Evolutionary conservation across 2,329 filamentous ascomycete genomes (phyloP).

Genomic region (Botrytis porri): DNA sequence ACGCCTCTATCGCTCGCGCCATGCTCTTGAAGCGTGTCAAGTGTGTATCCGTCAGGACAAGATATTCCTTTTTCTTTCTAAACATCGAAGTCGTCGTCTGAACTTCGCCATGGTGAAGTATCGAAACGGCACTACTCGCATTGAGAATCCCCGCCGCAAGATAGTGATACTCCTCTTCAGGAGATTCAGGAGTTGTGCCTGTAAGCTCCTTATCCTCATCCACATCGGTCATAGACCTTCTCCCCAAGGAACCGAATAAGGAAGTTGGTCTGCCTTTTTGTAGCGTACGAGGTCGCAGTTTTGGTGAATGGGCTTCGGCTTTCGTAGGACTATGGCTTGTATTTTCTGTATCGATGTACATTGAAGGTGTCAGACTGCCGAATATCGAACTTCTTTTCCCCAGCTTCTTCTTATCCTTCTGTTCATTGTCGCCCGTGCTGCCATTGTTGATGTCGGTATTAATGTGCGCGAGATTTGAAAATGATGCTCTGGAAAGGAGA

Average conservation of each 20-base stretch:
- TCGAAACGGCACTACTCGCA: conserved; percentile 38
- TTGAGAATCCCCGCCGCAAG: conserved; percentile 19
- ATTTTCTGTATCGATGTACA: conserved; percentile 22
- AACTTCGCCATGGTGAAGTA: conserved; percentile 66
- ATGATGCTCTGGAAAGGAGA: conserved; percentile 31
- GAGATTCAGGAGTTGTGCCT: conserved; percentile 31
- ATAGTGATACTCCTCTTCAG: conserved; percentile 26
- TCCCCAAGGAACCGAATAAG: conserved; percentile 38
- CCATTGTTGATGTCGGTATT: conserved; percentile 30
- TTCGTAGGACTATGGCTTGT: conserved; percentile 30
- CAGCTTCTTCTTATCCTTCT: conserved; percentile 35
- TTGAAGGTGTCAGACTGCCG: conserved; percentile 24
- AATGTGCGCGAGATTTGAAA: conserved; percentile 31
- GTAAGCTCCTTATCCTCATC: conserved; percentile 30
- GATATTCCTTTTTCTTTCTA: conserved; percentile 68
- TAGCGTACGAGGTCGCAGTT: conserved; percentile 32
- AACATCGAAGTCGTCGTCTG: conserved; percentile 69
- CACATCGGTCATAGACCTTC: conserved; percentile 33
- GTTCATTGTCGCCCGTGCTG: conserved; percentile 25
- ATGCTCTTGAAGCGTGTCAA: conserved; percentile 67
- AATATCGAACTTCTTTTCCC: conserved; percentile 35
- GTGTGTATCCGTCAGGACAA: conserved; percentile 68
- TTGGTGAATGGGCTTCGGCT: conserved; percentile 30
- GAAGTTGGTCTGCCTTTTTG: conserved; percentile 37
- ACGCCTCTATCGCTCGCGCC: conserved; percentile 61